Evolutionary conservation across 805 yeast species (phyloP), one percentile per base, ranked within the genome.

Genomic region (Hanseniaspora valbyensis): DNA sequence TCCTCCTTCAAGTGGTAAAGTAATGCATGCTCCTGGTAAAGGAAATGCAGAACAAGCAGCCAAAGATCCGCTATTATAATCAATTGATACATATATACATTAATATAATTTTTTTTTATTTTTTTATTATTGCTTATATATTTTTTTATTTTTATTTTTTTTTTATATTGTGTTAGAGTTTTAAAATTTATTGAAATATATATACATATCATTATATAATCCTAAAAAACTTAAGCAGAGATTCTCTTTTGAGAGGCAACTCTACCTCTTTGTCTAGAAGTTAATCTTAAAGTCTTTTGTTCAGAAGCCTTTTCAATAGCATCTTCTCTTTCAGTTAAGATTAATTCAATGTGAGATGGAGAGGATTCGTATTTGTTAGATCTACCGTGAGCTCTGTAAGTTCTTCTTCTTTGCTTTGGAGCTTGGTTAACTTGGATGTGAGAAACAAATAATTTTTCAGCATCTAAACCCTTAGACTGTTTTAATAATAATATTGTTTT

Each of bases 311-410:
- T 92, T 68, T 81, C 88, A 72, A 92, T 86, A 68, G 75, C 79
- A 76, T 89, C 97, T 64, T 77, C 92, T 74, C 81, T 85, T 81
- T 92, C 98, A 68, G 96, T 83, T 66, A 92, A 78, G 70, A 87
- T 81, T 69, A 92, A 78, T 81, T 92, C 98, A 72, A 92, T 90
- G 85, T 92, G 99, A 68, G 94, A 89, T 72, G 98, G 98, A 67
- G 89, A 78, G 56, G 97, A 86, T 79, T 88, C 94, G 92, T 88
- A 92, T 68, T 96, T 95, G 78, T 90, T 92, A 73, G 88, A 86
- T 83, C 98, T 92, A 85, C 99, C 99, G 83, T 90, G 97, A 68
- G 99, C 99, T 83, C 99, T 89, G 95, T 78, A 92, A 69, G 98
- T 92, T 80, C 99, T 88, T 81, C 99, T 90, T 82, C 97, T 92